A percentile compares a stretch with the other conserved stretches of the same genome.
Evolutionary conservation across 139 green algal species (phyloP).

Genomic region (Limnomonas spitsbergensis): DNA sequence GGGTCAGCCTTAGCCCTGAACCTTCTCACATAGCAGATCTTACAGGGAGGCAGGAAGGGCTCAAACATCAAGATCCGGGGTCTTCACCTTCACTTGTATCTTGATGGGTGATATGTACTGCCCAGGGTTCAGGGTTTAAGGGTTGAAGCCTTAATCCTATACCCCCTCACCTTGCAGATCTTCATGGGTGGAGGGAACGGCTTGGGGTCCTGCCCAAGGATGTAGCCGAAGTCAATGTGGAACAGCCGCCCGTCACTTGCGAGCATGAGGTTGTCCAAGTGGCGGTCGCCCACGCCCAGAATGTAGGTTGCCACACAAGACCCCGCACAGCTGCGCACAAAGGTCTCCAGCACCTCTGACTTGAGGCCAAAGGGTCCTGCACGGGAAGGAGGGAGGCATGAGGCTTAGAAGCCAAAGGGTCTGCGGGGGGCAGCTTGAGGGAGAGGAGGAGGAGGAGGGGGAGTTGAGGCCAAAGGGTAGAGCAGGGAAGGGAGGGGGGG

Average conservation of each 20-base stretch:
- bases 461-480: too few species aligned
- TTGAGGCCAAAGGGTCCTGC: constrained; percentile 68
- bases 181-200: constrained; percentile 95
- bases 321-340: constrained; percentile 89
- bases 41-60: too few species aligned
- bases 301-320: constrained; percentile 98
- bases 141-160: too few species aligned
- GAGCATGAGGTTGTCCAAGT: constrained; percentile 96
- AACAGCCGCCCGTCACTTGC: constrained; percentile 82
- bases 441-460: too few species aligned
- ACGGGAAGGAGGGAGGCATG: neutral
- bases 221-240: constrained; percentile 98
- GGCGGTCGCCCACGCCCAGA: constrained; percentile 92
- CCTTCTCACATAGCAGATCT: too few species aligned
- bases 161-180: constrained; percentile 65
- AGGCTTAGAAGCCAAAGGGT: neutral
- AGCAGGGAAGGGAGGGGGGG: too few species aligned
- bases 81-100: too few species aligned
- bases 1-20: too few species aligned
- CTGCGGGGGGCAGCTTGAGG: neutral
- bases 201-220: constrained; percentile 93
- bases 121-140: too few species aligned
- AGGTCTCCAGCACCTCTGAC: constrained; percentile 72
- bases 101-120: too few species aligned
- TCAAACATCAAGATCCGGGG: too few species aligned